phyloP scores from a whole-genome alignment of 2,329 filamentous ascomycete genomes.

The Botrytis tulipae region DNA sequence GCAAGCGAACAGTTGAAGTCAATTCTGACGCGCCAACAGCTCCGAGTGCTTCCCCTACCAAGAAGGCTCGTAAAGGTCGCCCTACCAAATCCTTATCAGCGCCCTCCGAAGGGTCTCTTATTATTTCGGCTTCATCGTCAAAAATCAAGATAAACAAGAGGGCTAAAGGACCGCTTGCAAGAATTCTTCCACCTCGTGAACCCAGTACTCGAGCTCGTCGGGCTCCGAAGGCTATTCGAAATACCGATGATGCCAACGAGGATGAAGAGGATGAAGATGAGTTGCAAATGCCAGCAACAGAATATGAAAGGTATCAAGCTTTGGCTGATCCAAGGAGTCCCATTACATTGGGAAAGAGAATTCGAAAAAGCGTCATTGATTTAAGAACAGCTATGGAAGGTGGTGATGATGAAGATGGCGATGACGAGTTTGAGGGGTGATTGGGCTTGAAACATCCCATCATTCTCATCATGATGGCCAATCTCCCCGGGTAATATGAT shows the following conservation, averaged over 20 bases:
- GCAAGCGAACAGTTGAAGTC: constrained; percentile 18
- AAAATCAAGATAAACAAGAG: constrained; percentile 11
- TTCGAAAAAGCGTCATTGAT: constrained; percentile 26
- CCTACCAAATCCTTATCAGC: constrained; percentile 11
- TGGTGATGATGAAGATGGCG: constrained; percentile 19
- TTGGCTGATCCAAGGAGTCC: constrained; percentile 30
- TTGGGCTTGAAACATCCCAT: background rate
- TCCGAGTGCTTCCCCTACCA: constrained; percentile 12
- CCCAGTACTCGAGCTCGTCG: constrained; percentile 30
- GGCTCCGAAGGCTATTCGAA: constrained; percentile 25
- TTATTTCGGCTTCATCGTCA: background rate
- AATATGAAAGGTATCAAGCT: constrained; percentile 37
- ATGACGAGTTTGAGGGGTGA: constrained; percentile 21
- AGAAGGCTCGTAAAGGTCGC: constrained; percentile 19
- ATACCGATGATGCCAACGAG: constrained; percentile 23
- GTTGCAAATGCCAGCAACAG: constrained; percentile 28
- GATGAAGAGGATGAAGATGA: constrained; percentile 27
- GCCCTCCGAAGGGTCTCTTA: background rate
- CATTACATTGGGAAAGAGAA: constrained; percentile 32
- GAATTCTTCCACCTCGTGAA: constrained; percentile 23
- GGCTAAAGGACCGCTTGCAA: constrained; percentile 16
- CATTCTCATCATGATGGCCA: background rate
- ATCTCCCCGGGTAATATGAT: background rate
- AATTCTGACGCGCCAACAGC: constrained; percentile 8
- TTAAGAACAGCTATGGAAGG: constrained; percentile 15